These are phyloP conservation scores for Scenedesmus sp. DNA, from an alignment of 163 green algal genomes.

Conservation along the genomic window DNA sequence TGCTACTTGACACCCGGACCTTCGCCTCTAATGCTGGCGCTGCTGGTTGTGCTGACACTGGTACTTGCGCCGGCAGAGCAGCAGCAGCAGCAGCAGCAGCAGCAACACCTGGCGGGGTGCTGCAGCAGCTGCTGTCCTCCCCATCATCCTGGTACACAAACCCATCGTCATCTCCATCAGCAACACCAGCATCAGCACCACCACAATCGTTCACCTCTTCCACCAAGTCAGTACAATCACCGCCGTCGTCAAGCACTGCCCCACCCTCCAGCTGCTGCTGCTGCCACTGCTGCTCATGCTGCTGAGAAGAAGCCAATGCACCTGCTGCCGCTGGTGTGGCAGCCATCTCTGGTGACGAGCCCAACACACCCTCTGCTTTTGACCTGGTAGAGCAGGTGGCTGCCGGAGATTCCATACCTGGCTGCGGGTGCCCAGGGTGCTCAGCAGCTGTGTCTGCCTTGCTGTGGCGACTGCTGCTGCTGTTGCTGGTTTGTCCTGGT, in stretches of 20 bases:
- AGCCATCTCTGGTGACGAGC: neutral
- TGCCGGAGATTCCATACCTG: neutral
- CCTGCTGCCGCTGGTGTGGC: neutral
- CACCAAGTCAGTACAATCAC: no score
- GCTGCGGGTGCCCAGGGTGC: neutral
- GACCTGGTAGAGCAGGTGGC: neutral
- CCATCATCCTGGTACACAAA: neutral
- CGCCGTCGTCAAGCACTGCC: neutral
- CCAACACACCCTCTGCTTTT: neutral
- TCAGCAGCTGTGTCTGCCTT: neutral
- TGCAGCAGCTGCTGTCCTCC: neutral
- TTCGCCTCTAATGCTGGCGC: neutral
- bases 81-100: neutral
- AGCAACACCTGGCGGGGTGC: neutral
- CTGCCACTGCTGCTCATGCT: neutral
- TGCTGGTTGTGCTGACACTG: neutral
- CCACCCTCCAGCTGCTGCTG: neutral
- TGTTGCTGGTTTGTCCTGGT: neutral
- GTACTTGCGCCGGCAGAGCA: no score
- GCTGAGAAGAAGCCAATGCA: neutral
- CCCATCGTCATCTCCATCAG: neutral
- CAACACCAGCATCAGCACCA: neutral
- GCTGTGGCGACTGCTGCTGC: neutral
- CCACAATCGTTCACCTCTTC: no score
- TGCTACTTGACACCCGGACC: neutral